Evolutionary conservation across 352 stramenopile species (phyloP).

Genomic region (Phytopythium boreale): DNA sequence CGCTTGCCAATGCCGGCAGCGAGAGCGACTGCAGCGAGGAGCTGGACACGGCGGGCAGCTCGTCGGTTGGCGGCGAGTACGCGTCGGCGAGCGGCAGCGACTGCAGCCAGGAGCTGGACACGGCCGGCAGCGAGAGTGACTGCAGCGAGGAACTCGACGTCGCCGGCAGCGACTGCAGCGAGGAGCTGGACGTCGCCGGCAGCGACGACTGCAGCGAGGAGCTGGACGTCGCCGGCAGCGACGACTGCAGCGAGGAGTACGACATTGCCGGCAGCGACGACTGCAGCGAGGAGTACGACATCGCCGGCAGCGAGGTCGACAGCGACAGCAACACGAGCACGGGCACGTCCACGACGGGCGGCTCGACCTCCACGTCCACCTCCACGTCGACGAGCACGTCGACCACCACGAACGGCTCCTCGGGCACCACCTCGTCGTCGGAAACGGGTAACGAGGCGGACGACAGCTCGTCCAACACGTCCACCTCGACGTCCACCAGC

Average conservation of each 20-base stretch:
- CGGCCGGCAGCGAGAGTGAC: conserved; percentile 22
- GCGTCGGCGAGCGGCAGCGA: conserved; percentile 2
- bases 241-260: conserved; percentile 23
- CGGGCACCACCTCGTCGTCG: conserved; percentile 8
- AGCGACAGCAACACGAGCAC: conserved; percentile 5
- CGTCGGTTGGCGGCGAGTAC: too few relatives aligned
- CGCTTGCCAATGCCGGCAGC: conserved; percentile 10
- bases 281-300: conserved; percentile 25
- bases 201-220: conserved; percentile 10
- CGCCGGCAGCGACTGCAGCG: conserved; percentile 5
- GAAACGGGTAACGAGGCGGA: conserved; percentile 8
- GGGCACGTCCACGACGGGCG: conserved; percentile 1
- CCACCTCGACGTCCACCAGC: conserved; percentile 8
- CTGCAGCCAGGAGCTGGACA: conserved; percentile 16
- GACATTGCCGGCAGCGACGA: conserved; percentile 25
- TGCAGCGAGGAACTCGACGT: conserved; percentile 27
- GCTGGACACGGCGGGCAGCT: neutral
- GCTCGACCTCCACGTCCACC: neutral
- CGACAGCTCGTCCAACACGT: conserved; percentile 4
- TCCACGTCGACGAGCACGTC: conserved; percentile 10
- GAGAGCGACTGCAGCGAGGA: conserved; percentile 10
- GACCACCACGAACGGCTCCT: conserved; percentile 7
- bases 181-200: conserved; percentile 24
- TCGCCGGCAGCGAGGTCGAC: conserved; percentile 23
- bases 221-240: neutral